Conservation (phyloP, 495 filamentous ascomycete species). For the Chaetomidium leptoderma region DNA sequence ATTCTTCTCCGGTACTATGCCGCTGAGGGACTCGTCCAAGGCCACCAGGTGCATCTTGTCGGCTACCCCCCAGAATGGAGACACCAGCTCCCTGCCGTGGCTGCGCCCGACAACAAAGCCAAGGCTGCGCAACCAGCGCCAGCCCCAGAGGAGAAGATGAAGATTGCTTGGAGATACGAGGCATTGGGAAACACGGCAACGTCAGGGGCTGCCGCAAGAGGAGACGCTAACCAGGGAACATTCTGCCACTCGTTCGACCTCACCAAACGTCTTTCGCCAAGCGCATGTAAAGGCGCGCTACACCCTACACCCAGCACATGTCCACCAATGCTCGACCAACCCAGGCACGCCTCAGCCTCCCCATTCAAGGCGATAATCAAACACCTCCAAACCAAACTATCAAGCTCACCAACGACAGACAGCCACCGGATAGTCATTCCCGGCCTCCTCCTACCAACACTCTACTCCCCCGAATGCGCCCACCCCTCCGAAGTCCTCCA, state of each 20-base stretch:
- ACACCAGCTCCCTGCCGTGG: conserved; percentile 72
- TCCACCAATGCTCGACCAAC: conserved; percentile 21
- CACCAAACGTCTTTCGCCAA: conserved; percentile 69
- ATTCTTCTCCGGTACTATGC: conserved; percentile 83
- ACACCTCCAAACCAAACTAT: conserved; percentile 55
- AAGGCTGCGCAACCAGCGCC: conserved; percentile 38
- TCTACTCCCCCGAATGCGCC: conserved; percentile 66
- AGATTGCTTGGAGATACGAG: conserved; percentile 98
- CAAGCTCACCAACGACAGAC: conserved; percentile 50
- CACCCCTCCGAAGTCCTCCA: conserved; percentile 69
- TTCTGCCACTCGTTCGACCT: conserved; percentile 93
- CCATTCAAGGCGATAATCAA: conserved; percentile 63
- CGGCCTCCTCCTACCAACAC: conserved; percentile 71
- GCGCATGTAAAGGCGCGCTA: conserved; percentile 43
- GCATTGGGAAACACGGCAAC: conserved; percentile 57
- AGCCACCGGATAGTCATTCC: conserved; percentile 85
- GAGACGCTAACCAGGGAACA: conserved; percentile 29
- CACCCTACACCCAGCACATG: conserved; percentile 43
- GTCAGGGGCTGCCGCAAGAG: conserved; percentile 56
- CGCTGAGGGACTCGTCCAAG: conserved; percentile 88
- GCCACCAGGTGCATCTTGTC: conserved; percentile 80
- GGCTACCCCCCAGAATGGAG: conserved; percentile 76
- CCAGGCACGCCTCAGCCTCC: conserved; percentile 32
- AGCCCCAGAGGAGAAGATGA: conserved; percentile 71
- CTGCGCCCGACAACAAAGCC: conserved; percentile 43